Base-by-base conservation (phyloP, 23 red algal species). In the Gracilaria caudata region DNA sequence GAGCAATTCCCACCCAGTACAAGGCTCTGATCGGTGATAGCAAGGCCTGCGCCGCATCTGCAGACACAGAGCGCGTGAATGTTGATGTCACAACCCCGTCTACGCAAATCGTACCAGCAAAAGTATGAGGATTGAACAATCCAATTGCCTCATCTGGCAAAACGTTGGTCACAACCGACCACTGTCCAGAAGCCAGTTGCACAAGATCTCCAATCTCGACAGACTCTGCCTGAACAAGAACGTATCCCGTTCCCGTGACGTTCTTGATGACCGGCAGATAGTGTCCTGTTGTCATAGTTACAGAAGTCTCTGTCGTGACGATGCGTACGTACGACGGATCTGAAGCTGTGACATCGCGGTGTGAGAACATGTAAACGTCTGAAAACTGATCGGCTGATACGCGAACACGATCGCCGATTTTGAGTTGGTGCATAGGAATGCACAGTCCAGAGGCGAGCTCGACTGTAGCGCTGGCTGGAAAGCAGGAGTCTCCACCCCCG, bases 381-480 rank as follows among this genome's bases (percentile, higher is more conserved):
- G 83, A 88, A 43, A 79, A 94, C 26, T 68, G 46, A 32, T 61
- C 46, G 19, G 49, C 23, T 17, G 82, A 70, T 29, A 86, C 84
- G n/a, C 91, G 82, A 47, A 94, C 64, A 30, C 59, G 58, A 58
- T 94, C 82, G 3, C 91, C 91, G 66, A 94, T 82, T 64, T 60
- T 53, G 68, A 94, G 75, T 33, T 79, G 46, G 38, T 44, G 36
- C 82, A 94, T 94, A 16, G 56, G 49, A 13, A 94, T 79, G 25
- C n/a, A 54, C 35, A 40, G 25, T 17, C 91, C 91, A 53, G 64
- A 43, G 9, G n/a, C 11, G 19, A 94, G 74, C 66, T 94, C 83
- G 28, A 94, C 91, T n/a, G 72, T 87, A 34, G 91, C 81, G 30
- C 28, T 30, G 20, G 43, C 70, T 9, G 91, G 91, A 73, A 94